Conservation (phyloP, 345 rosid species). For the Eutrema heterophyllum region DNA sequence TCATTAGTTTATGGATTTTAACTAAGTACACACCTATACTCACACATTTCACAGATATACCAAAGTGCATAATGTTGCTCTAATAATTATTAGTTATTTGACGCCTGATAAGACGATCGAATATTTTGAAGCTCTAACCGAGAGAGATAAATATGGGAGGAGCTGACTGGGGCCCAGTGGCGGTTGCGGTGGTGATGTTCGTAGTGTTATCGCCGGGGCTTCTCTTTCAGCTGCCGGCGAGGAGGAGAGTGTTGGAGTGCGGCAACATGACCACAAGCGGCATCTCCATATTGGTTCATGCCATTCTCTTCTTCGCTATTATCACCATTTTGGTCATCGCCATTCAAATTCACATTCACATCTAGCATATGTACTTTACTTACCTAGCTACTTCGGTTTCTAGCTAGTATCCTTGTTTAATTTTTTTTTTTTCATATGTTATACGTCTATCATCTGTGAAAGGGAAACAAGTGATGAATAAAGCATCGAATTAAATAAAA, state of each 20-base stretch:
- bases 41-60: not conserved
- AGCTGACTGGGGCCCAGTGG: conserved; percentile 36
- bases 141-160: conserved; percentile 16
- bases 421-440: too few species aligned
- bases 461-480: too few species aligned
- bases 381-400: not conserved
- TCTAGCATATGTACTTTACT: not conserved
- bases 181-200: conserved; percentile 34
- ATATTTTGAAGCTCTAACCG: not conserved
- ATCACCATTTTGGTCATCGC: conserved; percentile 33
- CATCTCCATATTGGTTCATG: conserved; percentile 29
- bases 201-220: conserved; percentile 34
- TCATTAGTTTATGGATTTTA: not conserved
- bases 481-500: too few species aligned
- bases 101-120: not conserved
- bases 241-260: conserved; percentile 34
- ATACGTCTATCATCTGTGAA: too few species aligned
- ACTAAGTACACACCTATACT: conserved; percentile 1
- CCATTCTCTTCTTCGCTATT: conserved; percentile 31
- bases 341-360: conserved; percentile 29
- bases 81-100: not conserved
- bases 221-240: conserved; percentile 33
- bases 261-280: conserved; percentile 40
- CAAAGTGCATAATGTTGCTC: conserved; percentile 10
- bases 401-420: not conserved